Evolutionary conservation across 441 rosid species (phyloP), one percentile per base, ranked within the genome.

Genomic region (Manihot esculenta): DNA sequence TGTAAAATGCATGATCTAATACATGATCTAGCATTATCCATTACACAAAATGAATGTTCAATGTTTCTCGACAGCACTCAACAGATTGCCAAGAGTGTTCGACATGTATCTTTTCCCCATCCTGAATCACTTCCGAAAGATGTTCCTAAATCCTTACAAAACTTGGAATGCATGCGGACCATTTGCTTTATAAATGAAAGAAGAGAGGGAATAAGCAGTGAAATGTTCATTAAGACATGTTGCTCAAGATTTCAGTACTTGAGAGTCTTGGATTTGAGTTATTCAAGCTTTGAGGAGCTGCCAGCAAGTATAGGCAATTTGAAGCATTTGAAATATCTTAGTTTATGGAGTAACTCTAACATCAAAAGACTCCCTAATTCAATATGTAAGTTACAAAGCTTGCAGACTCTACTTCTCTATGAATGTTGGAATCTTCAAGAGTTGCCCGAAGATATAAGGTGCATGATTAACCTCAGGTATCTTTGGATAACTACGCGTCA

Each of bases 301-400:
- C 65, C 66, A 6, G 17, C 35, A n/a, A 58, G 9, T 15, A 64
- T 48, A 23, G 68, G 68, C 20, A 8, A 9, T 2, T 64, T 48
- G 48, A 51, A 51, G 57, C 66, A 60, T 60, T 33, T 48, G 24
- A 70, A 55, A 30, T 70, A 10, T 20, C 33, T 66, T 10, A 13
- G 33, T 48, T 33, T 66, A 17, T 1, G 20, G 0, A 0, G 41
- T 7, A 11, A 5, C 6, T 33, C 1, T 3, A 10, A 7, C 6
- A 48, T 49, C 5, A 49, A 5, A 26, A 17, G 3, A 48, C 65
- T 60, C 33, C 8, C 41, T 35, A 35, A 47, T 7, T 3, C n/a
- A 7, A 48, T 49, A 4, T 33, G 1, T 24, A 17, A 2, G 33
- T 57, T 60, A 35, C 41, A 35, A 35, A 35, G 41, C 26, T 48